Conservation (phyloP, 1,284 basidiomycete genomes). For the Ceratobasidium sp. region DNA sequence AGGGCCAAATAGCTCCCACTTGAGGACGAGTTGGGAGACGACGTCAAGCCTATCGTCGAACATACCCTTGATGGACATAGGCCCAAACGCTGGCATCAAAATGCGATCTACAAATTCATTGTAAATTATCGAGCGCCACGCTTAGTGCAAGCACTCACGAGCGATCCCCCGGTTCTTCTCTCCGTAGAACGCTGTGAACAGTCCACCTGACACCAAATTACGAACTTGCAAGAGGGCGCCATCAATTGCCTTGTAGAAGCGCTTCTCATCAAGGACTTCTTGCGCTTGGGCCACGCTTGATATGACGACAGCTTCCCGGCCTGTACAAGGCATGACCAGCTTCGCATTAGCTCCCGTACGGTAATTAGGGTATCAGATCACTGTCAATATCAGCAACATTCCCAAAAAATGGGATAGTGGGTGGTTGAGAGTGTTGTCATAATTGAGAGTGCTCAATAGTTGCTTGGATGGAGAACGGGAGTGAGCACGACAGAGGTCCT, state of each 20-base stretch:
- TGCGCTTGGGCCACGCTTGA: slow-evolving; percentile 59
- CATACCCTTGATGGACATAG: slow-evolving; percentile 61
- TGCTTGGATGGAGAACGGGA: not conserved
- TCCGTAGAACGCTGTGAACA: slow-evolving; percentile 60
- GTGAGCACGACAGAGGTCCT: not conserved
- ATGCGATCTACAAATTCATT: slow-evolving; percentile 59
- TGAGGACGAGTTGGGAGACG: slow-evolving; percentile 61
- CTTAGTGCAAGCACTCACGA: slow-evolving; percentile 52
- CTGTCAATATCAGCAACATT: slow-evolving; percentile 56
- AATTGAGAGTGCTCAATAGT: not conserved
- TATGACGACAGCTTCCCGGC: slow-evolving; percentile 55
- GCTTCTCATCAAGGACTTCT: slow-evolving; percentile 61
- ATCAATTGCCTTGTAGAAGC: slow-evolving; percentile 60
- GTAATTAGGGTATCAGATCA: slow-evolving; percentile 54
- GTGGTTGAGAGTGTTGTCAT: slow-evolving; percentile 55
- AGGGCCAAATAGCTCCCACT: slow-evolving; percentile 63
- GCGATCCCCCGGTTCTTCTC: slow-evolving; percentile 65
- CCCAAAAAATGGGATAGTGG: slow-evolving; percentile 60
- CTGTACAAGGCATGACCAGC: slow-evolving; percentile 39
- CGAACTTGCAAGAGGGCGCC: slow-evolving; percentile 58
- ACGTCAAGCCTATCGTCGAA: slow-evolving; percentile 65
- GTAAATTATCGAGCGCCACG: slow-evolving; percentile 31
- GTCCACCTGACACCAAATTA: slow-evolving; percentile 59
- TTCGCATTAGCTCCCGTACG: too few relatives aligned
- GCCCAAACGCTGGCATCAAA: slow-evolving; percentile 65